Base-by-base conservation (phyloP, 2,329 filamentous ascomycete species). In the Hymenoscyphus albidus region DNA sequence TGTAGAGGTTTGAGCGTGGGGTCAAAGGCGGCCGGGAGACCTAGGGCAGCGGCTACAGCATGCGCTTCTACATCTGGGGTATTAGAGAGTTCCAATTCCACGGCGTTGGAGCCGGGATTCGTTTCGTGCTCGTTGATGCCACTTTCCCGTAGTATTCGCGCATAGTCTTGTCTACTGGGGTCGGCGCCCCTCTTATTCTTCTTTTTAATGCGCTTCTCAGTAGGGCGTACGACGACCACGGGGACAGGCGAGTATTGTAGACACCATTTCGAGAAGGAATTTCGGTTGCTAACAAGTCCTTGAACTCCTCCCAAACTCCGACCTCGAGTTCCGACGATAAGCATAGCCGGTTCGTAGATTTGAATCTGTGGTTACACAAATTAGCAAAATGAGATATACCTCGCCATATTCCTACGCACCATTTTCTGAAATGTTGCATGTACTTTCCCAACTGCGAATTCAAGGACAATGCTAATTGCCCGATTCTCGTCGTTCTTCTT, bases 211-310 rank as follows among this genome's bases (percentile, higher is more conserved):
- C 88, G 83, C 77, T 90, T 90, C 18, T 85, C 84, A 9, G 85
- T 85, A 22, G 88, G 88, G 5, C 88, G 83, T 1, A 91, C 89
- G 51, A 92, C 89, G 59, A 91, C 89, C 14, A 91, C 88, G 0
- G 89, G 89, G 13, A 92, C 88, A 0, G 89, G 88, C 0, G 87
- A 90, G 73, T 90, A 88, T 72, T 91, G 89, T 18, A 91, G 79
- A 72, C 88, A 91, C 76, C 90, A 91, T 74, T 91, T 91, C 10
- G 87, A 90, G 27, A 91, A 87, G 2, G 86, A 89, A 56, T 76
- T 76, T 44, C 72, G 72, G 38, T 88, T 88, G 12, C 85, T 86
- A 5, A 91, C 80, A 16, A 92, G 77, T 58, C 87, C 87, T 76
- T 91, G 88, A 67, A 91, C 86, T 6, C 89, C 88, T 55, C 86